A percentile compares a stretch with the other conserved stretches of the same genome.
Conservation (phyloP, 2,329 filamentous ascomycete genomes). For the Diaporthe capsici region DNA sequence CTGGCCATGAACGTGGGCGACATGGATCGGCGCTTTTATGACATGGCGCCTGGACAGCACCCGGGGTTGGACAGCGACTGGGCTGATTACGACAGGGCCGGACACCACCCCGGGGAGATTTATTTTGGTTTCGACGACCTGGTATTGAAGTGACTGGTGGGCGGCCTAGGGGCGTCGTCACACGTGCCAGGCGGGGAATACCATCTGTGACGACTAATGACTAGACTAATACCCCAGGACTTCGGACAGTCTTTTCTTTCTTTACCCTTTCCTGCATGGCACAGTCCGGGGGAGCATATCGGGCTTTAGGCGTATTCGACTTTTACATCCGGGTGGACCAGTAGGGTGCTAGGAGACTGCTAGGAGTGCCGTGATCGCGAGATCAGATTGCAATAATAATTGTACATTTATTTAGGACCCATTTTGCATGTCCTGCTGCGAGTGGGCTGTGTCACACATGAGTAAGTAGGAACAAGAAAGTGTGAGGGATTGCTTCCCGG, state of each 20-base stretch:
- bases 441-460: background rate
- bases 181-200: background rate
- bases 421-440: too few relatives aligned
- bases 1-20: background rate
- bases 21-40: background rate
- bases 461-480: too few relatives aligned
- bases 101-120: background rate
- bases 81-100: background rate
- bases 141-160: background rate
- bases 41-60: background rate
- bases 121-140: background rate
- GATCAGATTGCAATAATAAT: background rate
- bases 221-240: conserved; percentile 6
- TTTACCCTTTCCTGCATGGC: background rate
- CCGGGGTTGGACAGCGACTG: background rate
- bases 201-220: conserved; percentile 11
- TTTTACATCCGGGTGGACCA: background rate
- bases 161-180: background rate
- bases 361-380: background rate
- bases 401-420: background rate
- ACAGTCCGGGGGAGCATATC: background rate
- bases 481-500: background rate
- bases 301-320: background rate
- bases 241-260: background rate
- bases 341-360: background rate